Evolutionary conservation across 345 rosid genomes (phyloP).

Genomic region (Melaleuca quinquenervia): DNA sequence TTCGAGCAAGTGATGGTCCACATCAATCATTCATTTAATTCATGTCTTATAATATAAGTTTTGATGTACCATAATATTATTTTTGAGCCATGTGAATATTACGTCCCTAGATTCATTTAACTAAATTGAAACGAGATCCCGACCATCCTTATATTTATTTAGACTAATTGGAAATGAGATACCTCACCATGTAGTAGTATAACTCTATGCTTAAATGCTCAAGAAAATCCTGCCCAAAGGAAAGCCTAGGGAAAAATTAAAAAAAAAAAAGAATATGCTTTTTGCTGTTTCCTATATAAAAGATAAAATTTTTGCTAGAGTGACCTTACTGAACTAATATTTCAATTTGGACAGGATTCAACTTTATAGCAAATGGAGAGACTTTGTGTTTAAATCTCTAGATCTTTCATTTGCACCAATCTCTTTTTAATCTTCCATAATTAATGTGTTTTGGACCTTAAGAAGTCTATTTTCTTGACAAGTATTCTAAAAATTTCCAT

Average conservation of each 20-base stretch:
- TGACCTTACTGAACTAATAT: background rate
- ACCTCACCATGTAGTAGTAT: background rate
- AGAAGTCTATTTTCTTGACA: background rate
- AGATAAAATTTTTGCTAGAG: background rate
- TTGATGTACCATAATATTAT: background rate
- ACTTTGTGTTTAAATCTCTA: background rate
- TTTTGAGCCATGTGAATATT: background rate
- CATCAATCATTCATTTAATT: background rate
- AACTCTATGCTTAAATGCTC: background rate
- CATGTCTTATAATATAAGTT: background rate
- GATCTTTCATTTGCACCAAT: background rate
- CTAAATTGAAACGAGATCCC: background rate
- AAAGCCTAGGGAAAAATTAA: background rate
- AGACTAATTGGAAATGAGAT: background rate
- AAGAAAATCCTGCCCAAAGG: background rate
- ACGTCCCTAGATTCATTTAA: background rate
- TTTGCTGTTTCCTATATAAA: background rate
- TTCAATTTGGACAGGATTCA: background rate
- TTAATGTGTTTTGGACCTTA: background rate
- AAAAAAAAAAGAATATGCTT: background rate
- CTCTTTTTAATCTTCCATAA: background rate
- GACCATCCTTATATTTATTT: background rate
- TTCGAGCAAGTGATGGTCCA: background rate
- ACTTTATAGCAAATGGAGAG: background rate
- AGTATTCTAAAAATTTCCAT: background rate